Base-by-base conservation (phyloP, 2,329 filamentous ascomycete species). In the Alternaria triticimaculans region DNA sequence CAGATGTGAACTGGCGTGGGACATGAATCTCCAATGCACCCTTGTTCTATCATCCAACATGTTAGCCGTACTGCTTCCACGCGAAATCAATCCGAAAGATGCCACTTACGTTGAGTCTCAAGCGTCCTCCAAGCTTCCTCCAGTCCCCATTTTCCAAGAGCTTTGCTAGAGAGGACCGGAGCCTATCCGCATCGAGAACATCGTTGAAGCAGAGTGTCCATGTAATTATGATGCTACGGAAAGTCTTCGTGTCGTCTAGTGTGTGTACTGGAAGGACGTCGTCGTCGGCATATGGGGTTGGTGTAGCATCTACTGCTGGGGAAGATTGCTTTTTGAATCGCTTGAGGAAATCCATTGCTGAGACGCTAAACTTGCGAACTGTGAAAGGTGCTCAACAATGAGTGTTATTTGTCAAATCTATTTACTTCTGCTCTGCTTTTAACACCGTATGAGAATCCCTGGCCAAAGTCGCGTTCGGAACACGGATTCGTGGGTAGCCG, bases 101-200 rank as follows among this genome's bases (percentile, higher is more conserved):
- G 51, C 53, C 18, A 43, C 69, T 56, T 69, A 84, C 83, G 59
- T 81, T 83, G 41, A 76, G 62, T 46, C 82, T 76, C 33, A 85
- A 67, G 1, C 84, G 78, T 7, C 82, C 84, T 0, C 82, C 84
- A 0, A 86, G 63, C 56, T 84, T 83, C 30, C 76, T 76, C 84
- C 84, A 86, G 48, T 82, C 81, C 4, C 79, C 81, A 6, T 78
- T 80, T 6, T 81, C 74, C 12, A 85, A 62, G 9, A 86, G 69
- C 9, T 63, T 66, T 4, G 70, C 66, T 2, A 86, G 71, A 1
- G 82, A 69, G 3, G 25, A 51, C 3, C 74, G 72, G 2, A 86
- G 74, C 37, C 74, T 82, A 0, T 79, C 66, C 0, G 79, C 64
- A 56, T 86, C 83, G 4, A 86, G 76, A 1, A 84, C 82, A 54